Evolutionary conservation across 768 basidiomycete genomes (phyloP), one percentile per base, ranked within the genome.

Genomic region (Hirschioporus abietinus): DNA sequence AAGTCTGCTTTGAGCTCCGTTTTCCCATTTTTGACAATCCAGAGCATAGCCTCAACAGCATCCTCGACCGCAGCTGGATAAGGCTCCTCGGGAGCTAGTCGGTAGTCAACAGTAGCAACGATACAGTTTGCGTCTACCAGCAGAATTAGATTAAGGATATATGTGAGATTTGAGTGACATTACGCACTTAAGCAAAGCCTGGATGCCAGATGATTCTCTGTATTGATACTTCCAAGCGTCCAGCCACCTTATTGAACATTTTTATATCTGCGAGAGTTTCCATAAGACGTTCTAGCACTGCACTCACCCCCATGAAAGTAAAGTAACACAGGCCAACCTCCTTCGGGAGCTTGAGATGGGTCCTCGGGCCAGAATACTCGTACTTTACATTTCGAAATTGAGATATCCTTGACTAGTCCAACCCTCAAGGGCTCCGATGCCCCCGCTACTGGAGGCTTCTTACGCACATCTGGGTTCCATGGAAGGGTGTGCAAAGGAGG

Each of bases 11-110:
- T 76, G 23, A 91, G 79, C 26, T 78, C 72, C 1, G 73, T 70
- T 23, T 76, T 73, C 1, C 86, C 90, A 35, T 86, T 74, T 60
- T 73, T 71, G 66, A 82, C 70, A 2, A 88, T 82, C 88, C 89
- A 92, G 59, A 83, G 74, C 1, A 92, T 77, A 2, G 89, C 78
- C 57, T 88, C 88, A n/a, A 89, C 72, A 0, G 88, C 85, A 70
- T 91, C 90, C 25, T 89, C 84, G 0, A 90, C 86, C 0, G 90
- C 90, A 1, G 86, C 83, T 2, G 90, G 91, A 68, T 89, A 91
- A 7, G 84, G 83, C 65, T 87, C 66, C 70, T 92, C 91, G 0
- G 91, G 91, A 0, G 86, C 89, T 10, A 91, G 81, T 2, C 89
- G 85, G 71, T 92, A 91, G 71, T 90, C 85, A 18, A 92, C 88